These are phyloP conservation scores for Beauveria bassiana DNA, from an alignment of 2,329 filamentous ascomycete genomes.

Conservation along the genomic window DNA sequence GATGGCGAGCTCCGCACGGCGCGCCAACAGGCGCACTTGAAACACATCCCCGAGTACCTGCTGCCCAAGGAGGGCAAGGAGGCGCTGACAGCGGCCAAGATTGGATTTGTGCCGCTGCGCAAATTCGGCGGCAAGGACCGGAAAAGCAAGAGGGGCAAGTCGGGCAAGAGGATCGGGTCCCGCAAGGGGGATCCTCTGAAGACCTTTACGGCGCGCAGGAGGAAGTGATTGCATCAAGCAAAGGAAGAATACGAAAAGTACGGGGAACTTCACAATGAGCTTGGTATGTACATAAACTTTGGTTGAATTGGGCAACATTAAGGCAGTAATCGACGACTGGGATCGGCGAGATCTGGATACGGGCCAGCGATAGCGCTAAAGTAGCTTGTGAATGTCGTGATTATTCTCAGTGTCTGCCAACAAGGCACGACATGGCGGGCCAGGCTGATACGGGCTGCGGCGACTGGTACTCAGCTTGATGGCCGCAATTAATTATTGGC, in stretches of 20 bases:
- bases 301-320: neutral
- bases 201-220: slow-evolving; percentile 66
- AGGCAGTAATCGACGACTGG: neutral
- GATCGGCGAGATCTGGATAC: neutral
- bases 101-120: slow-evolving; percentile 68
- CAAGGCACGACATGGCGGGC: neutral
- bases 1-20: slow-evolving; percentile 82
- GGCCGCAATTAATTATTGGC: too few relatives aligned
- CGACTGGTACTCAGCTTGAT: neutral
- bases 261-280: neutral
- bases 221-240: slow-evolving; percentile 22
- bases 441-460: neutral
- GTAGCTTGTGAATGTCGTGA: neutral
- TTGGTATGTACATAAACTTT: neutral
- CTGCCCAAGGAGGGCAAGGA: slow-evolving; percentile 71
- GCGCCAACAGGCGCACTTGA: slow-evolving; percentile 79
- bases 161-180: slow-evolving; percentile 41
- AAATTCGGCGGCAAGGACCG: slow-evolving; percentile 46
- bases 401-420: neutral
- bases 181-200: slow-evolving; percentile 78
- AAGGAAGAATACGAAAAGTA: neutral
- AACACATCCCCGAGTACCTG: slow-evolving; percentile 90
- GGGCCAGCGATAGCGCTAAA: neutral
- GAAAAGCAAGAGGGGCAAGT: slow-evolving; percentile 35
- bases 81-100: slow-evolving; percentile 54